Base-by-base conservation (phyloP, 2,329 filamentous ascomycete species). In the Daldinia eschscholtzii region DNA sequence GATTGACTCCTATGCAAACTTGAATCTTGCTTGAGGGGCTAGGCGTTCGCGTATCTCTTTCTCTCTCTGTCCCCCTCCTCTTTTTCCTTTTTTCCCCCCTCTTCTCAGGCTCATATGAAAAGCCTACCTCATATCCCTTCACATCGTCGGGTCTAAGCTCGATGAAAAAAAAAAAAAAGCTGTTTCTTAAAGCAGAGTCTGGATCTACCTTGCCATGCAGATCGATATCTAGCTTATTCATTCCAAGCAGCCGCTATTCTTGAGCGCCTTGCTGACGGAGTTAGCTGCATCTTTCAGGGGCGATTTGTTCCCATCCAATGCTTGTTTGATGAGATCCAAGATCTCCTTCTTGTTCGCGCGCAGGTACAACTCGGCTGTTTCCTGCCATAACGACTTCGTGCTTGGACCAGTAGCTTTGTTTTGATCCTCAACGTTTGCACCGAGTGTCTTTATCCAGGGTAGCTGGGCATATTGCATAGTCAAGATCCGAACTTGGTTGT, bases 391-490 rank as follows among this genome's bases (percentile, higher is more conserved):
- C 4, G 44, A 35, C 13, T 41, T 52, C 10, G 50, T 37, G 7
- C 5, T 18, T 10, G 41, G 37, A 6, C 10, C 28, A n/a, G 60
- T 7, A 7, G 1, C n/a, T 6, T 18, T 5, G 9, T 12, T 28
- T 18, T 59, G 33, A 12, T 18, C n/a, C 6, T 20, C n/a, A 2
- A 30, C 42, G 9, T 60, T 59, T 20, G 57, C 33, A 6, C 23
- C 10, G n/a, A 57, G 26, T 13, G 68, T 28, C 6, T 60, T 53
- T 18, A 73, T 50, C 73, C 73, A 75, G 5, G 73, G 74, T 0
- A 74, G 4, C 59, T 81, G 75, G 41, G 79, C 80, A 42, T 76
- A 61, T 28, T 73, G 50, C 18, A 79, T 42, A 0, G 79, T 81
- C 59, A 57, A 48, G 2, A 12, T 18, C 18, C 77, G 76, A 13